Conservation (phyloP, 2,329 filamentous ascomycete species). For the Pezicula rhizophila region DNA sequence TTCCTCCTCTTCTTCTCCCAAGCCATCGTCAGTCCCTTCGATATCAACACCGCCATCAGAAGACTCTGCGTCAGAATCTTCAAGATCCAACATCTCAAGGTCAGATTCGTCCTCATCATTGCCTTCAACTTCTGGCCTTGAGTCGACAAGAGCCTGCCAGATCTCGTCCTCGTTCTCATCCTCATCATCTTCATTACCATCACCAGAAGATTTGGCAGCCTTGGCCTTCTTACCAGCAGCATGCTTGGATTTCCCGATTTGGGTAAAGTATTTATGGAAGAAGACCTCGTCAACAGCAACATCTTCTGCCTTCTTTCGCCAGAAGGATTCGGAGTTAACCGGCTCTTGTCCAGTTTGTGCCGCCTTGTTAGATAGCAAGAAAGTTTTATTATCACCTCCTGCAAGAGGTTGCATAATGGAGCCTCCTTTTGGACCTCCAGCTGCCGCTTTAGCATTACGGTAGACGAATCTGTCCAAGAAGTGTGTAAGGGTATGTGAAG, state of each 20-base stretch:
- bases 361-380: constrained; percentile 46
- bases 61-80: constrained; percentile 37
- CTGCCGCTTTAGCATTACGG: constrained; percentile 74
- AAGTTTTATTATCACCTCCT: constrained; percentile 51
- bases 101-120: constrained; percentile 50
- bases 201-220: constrained; percentile 41
- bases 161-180: constrained; percentile 73
- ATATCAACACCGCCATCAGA: constrained; percentile 29
- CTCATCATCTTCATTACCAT: constrained; percentile 42
- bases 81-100: constrained; percentile 45
- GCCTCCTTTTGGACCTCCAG: constrained; percentile 60
- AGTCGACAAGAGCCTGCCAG: constrained; percentile 84
- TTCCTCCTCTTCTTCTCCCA: constrained; percentile 36
- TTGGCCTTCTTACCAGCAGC: constrained; percentile 50
- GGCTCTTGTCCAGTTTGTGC: constrained; percentile 48
- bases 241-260: constrained; percentile 57
- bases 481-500: constrained; percentile 84
- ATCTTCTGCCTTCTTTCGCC: constrained; percentile 82
- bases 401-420: constrained; percentile 96
- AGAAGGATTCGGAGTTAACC: constrained; percentile 85
- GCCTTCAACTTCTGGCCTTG: constrained; percentile 69
- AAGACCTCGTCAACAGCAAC: constrained; percentile 90
- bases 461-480: constrained; percentile 99
- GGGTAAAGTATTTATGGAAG: constrained; percentile 95
- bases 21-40: constrained; percentile 39